Evolutionary conservation across 1,139 yeast genomes (phyloP).

Genomic region (Geotrichum klebahnii): DNA sequence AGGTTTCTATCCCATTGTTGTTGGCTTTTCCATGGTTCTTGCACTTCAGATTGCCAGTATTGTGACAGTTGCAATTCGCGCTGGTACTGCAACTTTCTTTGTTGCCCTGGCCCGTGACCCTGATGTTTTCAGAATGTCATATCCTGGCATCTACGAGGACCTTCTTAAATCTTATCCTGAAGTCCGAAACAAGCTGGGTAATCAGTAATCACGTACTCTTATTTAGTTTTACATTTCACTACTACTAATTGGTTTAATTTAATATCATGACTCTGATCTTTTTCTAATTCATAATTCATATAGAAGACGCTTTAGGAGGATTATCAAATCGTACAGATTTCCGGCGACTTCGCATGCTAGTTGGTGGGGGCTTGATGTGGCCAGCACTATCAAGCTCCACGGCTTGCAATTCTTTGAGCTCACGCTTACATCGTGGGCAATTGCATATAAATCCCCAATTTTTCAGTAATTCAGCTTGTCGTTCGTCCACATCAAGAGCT

Average conservation of each 20-base stretch:
- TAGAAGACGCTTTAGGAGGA: neutral
- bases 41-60: slow-evolving; percentile 74
- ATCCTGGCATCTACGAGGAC: slow-evolving; percentile 71
- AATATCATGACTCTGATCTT: neutral
- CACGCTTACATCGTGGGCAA: slow-evolving; percentile 63
- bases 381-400: slow-evolving; percentile 20
- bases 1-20: slow-evolving; percentile 66
- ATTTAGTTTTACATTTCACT: neutral
- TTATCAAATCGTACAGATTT: slow-evolving; percentile 23
- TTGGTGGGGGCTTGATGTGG: slow-evolving; percentile 18
- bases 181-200: slow-evolving; percentile 47
- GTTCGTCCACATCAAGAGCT: slow-evolving; percentile 54
- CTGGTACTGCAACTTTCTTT: slow-evolving; percentile 83
- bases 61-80: slow-evolving; percentile 66
- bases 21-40: slow-evolving; percentile 73
- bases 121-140: slow-evolving; percentile 70
- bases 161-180: slow-evolving; percentile 72
- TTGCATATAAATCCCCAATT: slow-evolving; percentile 77
- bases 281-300: slow-evolving; percentile 1
- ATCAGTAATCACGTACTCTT: neutral
- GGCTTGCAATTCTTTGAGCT: slow-evolving; percentile 38
- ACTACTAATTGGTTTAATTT: neutral
- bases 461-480: slow-evolving; percentile 62
- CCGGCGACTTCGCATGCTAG: slow-evolving; percentile 21
- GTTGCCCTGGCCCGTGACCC: slow-evolving; percentile 87